phyloP scores from a whole-genome alignment of 2,329 filamentous ascomycete species.

The Alternaria gaisen region DNA sequence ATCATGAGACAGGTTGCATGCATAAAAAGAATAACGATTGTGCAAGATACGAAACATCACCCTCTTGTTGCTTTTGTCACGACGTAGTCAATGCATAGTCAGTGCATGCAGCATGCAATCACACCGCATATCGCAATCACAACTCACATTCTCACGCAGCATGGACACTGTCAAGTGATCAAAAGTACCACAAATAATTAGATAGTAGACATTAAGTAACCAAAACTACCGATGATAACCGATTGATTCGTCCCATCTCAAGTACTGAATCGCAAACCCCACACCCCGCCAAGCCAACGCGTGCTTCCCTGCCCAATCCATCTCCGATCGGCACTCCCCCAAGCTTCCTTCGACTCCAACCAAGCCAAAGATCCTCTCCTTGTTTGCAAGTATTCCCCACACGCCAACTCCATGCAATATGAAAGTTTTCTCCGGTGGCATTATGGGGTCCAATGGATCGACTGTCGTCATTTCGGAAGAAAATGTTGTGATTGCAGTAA shows the following conservation, averaged over 20 bases:
- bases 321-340: not conserved
- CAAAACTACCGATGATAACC: not conserved
- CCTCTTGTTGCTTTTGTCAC: not conserved
- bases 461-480: constrained; percentile 2
- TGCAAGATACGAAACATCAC: not conserved
- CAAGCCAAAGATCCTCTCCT: constrained; percentile 4
- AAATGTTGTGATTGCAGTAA: not conserved
- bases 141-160: not conserved
- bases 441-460: not conserved
- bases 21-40: not conserved
- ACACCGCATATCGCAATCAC: not conserved
- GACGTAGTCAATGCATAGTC: constrained; percentile 2
- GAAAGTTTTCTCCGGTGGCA: constrained; percentile 5
- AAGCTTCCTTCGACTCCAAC: not conserved
- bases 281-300: constrained; percentile 8
- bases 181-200: constrained; percentile 3
- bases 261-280: not conserved
- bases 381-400: constrained; percentile 1
- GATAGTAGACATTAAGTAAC: constrained; percentile 5
- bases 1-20: not conserved
- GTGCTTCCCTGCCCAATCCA: constrained; percentile 9
- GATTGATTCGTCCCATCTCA: not conserved
- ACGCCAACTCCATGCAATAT: not conserved
- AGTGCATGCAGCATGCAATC: not conserved
- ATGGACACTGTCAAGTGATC: not conserved